Evolutionary conservation across 192 early-diverging fungal species (phyloP).

Genomic region (Jimgerdemannia lactiflua): DNA sequence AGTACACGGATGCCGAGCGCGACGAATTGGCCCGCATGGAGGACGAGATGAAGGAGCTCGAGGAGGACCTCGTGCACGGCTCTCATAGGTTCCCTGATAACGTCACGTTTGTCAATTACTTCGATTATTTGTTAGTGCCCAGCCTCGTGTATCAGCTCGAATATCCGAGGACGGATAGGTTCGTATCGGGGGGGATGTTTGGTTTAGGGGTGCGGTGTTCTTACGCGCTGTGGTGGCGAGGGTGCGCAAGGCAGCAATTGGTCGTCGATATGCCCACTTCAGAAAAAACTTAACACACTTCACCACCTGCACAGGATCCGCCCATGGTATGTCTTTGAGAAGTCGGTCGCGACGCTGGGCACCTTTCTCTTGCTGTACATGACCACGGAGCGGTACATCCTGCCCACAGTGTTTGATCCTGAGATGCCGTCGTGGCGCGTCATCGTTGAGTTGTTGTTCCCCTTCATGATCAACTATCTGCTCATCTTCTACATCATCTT

Average conservation of each 20-base stretch:
- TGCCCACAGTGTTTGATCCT: conserved; percentile 72
- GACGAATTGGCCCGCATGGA: conserved; percentile 14
- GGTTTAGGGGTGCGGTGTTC: conserved; percentile 5
- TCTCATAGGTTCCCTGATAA: conserved; percentile 72
- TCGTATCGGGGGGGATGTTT: conserved; percentile 11
- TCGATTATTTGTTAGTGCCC: conserved; percentile 86
- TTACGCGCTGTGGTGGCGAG: neutral
- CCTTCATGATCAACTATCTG: conserved; percentile 90
- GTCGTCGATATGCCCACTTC: neutral
- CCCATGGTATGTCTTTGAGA: conserved; percentile 85
- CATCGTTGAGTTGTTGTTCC: conserved; percentile 74
- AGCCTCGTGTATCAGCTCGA: conserved; percentile 92
- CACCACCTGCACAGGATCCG: conserved; percentile 58
- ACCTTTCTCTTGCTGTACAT: conserved; percentile 81
- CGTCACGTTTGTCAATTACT: conserved; percentile 77
- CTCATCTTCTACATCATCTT: conserved; percentile 96
- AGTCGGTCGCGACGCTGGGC: conserved; percentile 70
- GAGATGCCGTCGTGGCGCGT: conserved; percentile 49
- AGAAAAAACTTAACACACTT: neutral
- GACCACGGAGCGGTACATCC: conserved; percentile 84
- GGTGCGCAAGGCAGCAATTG: too few species aligned
- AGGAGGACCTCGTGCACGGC: conserved; percentile 51
- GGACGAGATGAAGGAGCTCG: conserved; percentile 48
- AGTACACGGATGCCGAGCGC: conserved; percentile 8
- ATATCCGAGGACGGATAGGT: conserved; percentile 84